A percentile compares a stretch with the other conserved stretches of the same genome.
These are phyloP conservation scores for Nothophoma quercina DNA, from an alignment of 2,329 filamentous ascomycete species.

Conservation along the genomic window DNA sequence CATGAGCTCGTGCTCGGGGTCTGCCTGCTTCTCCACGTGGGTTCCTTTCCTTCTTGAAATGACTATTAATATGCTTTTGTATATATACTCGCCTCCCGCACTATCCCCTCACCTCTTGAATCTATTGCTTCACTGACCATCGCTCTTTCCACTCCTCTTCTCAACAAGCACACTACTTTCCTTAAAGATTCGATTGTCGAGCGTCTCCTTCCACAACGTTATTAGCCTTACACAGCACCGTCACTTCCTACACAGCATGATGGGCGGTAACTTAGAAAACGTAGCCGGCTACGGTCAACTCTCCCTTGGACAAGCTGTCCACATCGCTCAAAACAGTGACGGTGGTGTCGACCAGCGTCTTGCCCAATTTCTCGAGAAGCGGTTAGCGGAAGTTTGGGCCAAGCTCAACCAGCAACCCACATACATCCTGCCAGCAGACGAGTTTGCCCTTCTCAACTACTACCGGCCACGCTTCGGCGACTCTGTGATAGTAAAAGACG, in stretches of 20 bases:
- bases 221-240: conserved; percentile 13
- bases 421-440: conserved; percentile 78
- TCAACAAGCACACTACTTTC: conserved; percentile 7
- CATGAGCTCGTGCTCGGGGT: conserved; percentile 46
- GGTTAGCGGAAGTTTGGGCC: conserved; percentile 67
- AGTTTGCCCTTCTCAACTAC: conserved; percentile 89
- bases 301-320: conserved; percentile 72
- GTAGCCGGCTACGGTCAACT: conserved; percentile 52
- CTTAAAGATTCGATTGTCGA: background rate
- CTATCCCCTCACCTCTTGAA: conserved; percentile 24
- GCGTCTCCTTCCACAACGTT: conserved; percentile 3
- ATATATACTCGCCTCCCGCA: conserved; percentile 40
- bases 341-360: conserved; percentile 71
- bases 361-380: conserved; percentile 69
- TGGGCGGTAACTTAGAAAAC: conserved; percentile 53
- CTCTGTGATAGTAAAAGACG: conserved; percentile 57
- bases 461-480: conserved; percentile 73
- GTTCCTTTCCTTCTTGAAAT: conserved; percentile 40
- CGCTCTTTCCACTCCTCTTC: conserved; percentile 19
- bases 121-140: conserved; percentile 16
- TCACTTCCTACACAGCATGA: conserved; percentile 43
- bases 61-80: conserved; percentile 38
- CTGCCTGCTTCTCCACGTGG: conserved; percentile 47
- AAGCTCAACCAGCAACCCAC: conserved; percentile 70
- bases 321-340: conserved; percentile 77